phyloP scores from a whole-genome alignment of 352 stramenopile genomes.

The Phytopythium sindhum region DNA sequence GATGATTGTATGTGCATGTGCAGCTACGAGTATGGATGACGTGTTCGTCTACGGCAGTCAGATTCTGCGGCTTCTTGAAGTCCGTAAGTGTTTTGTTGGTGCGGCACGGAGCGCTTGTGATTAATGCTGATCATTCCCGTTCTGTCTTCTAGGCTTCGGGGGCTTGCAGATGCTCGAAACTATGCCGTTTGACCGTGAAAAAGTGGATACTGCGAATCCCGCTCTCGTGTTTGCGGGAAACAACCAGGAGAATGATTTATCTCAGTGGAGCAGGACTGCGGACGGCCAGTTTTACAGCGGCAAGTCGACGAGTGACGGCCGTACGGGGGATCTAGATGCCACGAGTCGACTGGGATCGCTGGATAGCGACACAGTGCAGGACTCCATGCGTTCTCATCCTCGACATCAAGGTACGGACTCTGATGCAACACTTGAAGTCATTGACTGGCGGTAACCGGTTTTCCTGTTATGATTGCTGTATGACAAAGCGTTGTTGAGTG shows the following conservation, averaged over 20 bases:
- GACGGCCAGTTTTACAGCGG: background rate
- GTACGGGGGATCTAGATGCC: background rate
- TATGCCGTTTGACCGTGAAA: background rate
- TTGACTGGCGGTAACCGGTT: background rate
- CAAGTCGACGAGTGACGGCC: background rate
- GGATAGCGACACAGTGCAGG: background rate
- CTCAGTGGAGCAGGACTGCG: background rate
- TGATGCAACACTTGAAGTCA: background rate
- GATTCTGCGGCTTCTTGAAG: conserved; percentile 41
- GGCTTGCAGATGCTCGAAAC: background rate
- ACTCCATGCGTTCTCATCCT: background rate
- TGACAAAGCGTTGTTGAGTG: background rate
- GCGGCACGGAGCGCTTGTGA: background rate
- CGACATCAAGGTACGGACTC: background rate
- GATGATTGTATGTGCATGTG: background rate
- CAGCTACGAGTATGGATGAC: background rate
- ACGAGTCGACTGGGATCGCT: no score
- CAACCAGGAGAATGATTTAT: background rate
- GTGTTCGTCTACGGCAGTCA: conserved; percentile 27
- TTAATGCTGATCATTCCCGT: background rate
- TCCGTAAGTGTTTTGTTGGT: conserved; percentile 23
- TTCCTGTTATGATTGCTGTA: background rate
- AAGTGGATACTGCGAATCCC: background rate
- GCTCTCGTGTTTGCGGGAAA: background rate
- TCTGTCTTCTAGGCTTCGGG: background rate